A percentile compares a stretch with the other conserved stretches of the same genome.
Evolutionary conservation across 176 grass and related monocot species (phyloP).

Genomic region (Phoenix dactylifera): DNA sequence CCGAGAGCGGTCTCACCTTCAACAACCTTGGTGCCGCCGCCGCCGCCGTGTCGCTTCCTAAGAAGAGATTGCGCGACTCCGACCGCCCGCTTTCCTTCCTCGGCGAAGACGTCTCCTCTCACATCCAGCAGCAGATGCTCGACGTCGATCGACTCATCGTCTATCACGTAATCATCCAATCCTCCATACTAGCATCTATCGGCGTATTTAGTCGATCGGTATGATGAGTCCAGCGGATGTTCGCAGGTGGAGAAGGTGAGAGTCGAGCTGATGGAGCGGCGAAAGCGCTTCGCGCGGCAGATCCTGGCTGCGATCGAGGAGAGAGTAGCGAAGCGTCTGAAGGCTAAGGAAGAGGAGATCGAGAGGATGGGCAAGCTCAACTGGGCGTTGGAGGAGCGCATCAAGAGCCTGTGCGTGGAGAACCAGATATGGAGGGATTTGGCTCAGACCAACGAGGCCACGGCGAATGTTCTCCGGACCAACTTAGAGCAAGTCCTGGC

Average conservation of each 20-base stretch:
- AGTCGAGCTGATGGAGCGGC: conserved; percentile 37
- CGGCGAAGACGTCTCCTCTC: conserved; percentile 11
- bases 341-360: conserved; percentile 54
- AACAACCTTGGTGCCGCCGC: neutral
- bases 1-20: conserved; percentile 37
- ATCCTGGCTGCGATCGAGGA: conserved; percentile 30
- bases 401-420: conserved; percentile 36
- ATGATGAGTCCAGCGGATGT: neutral
- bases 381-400: conserved; percentile 48
- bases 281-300: conserved; percentile 19
- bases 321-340: conserved; percentile 33
- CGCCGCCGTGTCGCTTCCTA: neutral
- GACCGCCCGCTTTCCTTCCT: conserved; percentile 2
- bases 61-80: conserved; percentile 9
- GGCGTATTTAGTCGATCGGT: too few species aligned
- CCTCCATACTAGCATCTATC: too few species aligned
- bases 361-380: conserved; percentile 31
- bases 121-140: conserved; percentile 36
- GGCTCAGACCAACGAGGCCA: conserved; percentile 49
- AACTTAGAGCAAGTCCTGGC: conserved; percentile 49
- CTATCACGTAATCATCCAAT: conserved; percentile 40
- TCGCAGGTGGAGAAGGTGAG: conserved; percentile 41
- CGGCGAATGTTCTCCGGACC: conserved; percentile 29
- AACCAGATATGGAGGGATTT: conserved; percentile 58
- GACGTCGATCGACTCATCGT: conserved; percentile 50